phyloP scores from a whole-genome alignment of 495 filamentous ascomycete genomes.

The Clohesyomyces aquaticus region DNA sequence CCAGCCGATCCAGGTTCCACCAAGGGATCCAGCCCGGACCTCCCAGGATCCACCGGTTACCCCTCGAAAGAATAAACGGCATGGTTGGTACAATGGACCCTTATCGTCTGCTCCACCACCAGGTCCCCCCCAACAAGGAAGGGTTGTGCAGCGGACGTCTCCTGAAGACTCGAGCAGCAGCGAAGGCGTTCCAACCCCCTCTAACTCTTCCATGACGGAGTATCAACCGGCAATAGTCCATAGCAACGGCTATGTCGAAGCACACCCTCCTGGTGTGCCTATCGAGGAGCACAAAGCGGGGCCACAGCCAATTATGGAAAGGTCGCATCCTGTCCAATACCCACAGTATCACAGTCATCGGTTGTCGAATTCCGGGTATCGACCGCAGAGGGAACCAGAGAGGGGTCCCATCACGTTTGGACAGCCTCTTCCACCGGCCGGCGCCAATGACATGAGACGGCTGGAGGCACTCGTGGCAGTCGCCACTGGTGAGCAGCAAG shows the following conservation, averaged over 20 bases:
- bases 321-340: conserved; percentile 27
- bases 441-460: conserved; percentile 63
- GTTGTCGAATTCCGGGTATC: conserved; percentile 36
- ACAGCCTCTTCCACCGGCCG: conserved; percentile 34
- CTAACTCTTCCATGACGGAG: conserved; percentile 60
- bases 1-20: conserved; percentile 31
- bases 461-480: conserved; percentile 87
- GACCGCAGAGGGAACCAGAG: conserved; percentile 43
- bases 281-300: conserved; percentile 48
- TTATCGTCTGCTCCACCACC: conserved; percentile 26
- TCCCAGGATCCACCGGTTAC: conserved; percentile 52
- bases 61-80: conserved; percentile 64
- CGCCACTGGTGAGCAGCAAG: conserved; percentile 79
- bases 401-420: conserved; percentile 36
- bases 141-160: conserved; percentile 57
- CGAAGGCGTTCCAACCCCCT: conserved; percentile 69
- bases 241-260: conserved; percentile 64
- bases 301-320: conserved; percentile 45
- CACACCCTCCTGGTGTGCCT: conserved; percentile 49
- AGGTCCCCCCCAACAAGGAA: conserved; percentile 13
- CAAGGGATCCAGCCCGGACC: conserved; percentile 16
- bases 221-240: conserved; percentile 69
- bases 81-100: conserved; percentile 72
- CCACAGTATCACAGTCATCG: conserved; percentile 17
- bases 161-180: conserved; percentile 75